Base-by-base conservation (phyloP, 2,329 filamentous ascomycete species). In the Diaporthe ilicicola region DNA sequence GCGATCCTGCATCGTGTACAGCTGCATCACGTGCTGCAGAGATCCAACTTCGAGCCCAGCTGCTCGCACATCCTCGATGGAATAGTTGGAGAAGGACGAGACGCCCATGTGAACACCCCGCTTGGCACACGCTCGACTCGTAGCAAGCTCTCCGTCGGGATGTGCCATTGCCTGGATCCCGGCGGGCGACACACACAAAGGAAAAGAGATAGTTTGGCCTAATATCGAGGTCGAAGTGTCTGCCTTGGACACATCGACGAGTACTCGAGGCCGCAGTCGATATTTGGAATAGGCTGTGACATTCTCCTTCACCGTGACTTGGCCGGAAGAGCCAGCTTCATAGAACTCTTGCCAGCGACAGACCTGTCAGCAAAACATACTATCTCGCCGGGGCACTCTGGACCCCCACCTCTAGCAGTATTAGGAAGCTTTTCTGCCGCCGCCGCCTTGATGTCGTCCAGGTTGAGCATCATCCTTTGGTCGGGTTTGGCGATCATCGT, bases 241-340 rank as follows among this genome's bases (percentile, higher is more conserved):
- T 6, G 83, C 71, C 6, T 78, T 75, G 32, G 75, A 74, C 22
- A 83, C 83, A 67, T 86, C 79, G 37, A 77, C 74, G 1, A 87
- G 78, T 22, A 86, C 78, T 0, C 84, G 80, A 0, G 85, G 85
- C 1, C 83, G 79, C 50, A 88, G 83, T 70, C 83, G 82, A 77
- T 86, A 88, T 22, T 83, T 81, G 70, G 84, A 79, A 76, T 84
- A 90, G 3, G 87, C 87, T 0, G 81, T 81, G 67, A 84, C 81
- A 70, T 90, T 90, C 73, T 89, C 88, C 27, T 77, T 76, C 22
- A 89, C 76, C 19, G 78, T 81, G 2, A 85, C 78, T 27, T 87
- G 79, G 72, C 87, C 86, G 78, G 87, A 88, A 6, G 87, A 85
- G 5, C 87, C 87, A 72, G 85, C 87, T 75, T 89, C 89, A 77